Evolutionary conservation across 2,329 filamentous ascomycete genomes (phyloP).

Genomic region (Ophiocordyceps robertsii): DNA sequence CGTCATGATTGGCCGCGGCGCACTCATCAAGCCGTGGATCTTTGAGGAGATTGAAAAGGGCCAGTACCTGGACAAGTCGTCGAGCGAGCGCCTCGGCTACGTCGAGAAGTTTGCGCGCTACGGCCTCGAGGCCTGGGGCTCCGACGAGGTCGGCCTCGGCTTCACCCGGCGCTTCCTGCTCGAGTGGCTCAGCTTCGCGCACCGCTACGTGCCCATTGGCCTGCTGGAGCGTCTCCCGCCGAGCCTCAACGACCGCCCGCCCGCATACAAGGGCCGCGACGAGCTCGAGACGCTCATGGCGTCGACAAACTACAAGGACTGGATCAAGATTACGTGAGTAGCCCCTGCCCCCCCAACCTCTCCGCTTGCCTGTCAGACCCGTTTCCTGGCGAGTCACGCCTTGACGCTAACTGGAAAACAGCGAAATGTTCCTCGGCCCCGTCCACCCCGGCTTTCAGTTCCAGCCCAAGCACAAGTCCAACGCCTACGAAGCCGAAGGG

Average conservation of each 20-base stretch:
- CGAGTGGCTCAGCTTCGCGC: conserved; percentile 89
- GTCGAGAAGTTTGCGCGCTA: conserved; percentile 84
- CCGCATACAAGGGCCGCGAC: conserved; percentile 68
- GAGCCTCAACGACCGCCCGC: conserved; percentile 77
- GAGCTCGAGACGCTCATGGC: conserved; percentile 89
- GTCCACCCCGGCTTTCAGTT: conserved; percentile 86
- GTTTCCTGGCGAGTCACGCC: neutral
- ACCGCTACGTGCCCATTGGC: conserved; percentile 83
- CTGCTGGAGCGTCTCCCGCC: conserved; percentile 81
- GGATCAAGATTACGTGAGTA: conserved; percentile 92
- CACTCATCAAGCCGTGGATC: conserved; percentile 94
- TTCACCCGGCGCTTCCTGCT: conserved; percentile 84
- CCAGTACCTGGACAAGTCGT: conserved; percentile 92
- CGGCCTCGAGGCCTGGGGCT: conserved; percentile 89
- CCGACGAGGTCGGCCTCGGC: conserved; percentile 85
- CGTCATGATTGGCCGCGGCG: conserved; percentile 96
- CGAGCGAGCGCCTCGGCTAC: conserved; percentile 70
- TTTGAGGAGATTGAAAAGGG: conserved; percentile 90
- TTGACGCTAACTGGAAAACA: conserved; percentile 21
- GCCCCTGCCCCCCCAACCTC: neutral
- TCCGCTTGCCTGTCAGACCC: neutral
- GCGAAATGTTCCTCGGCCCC: conserved; percentile 95
- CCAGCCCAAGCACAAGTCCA: conserved; percentile 95
- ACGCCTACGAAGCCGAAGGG: conserved; percentile 70
- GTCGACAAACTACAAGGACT: conserved; percentile 87